Percentiles rank a stretch among this genome's conserved stretches.
Evolutionary conservation across 352 stramenopile species (phyloP).

Genomic region (Globisporangium spinosum): DNA sequence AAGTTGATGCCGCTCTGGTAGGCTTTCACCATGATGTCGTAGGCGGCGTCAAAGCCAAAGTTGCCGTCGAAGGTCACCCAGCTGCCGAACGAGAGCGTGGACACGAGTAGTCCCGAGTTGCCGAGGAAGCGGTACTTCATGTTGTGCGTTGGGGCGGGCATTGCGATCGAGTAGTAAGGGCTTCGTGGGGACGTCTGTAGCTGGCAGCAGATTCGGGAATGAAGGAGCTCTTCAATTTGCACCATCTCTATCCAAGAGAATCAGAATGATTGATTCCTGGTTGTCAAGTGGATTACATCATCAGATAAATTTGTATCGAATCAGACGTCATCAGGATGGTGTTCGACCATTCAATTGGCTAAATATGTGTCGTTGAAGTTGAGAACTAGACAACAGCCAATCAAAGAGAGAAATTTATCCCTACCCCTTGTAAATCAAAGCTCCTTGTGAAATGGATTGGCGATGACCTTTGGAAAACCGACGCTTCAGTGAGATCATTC

Average conservation of each 20-base stretch:
- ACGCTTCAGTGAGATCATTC: too few species aligned
- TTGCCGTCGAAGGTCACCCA: constrained; percentile 24
- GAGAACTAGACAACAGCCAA: neutral
- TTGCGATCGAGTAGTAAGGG: neutral
- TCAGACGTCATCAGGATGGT: neutral
- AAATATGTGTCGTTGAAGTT: neutral
- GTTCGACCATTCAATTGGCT: neutral
- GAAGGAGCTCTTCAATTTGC: neutral
- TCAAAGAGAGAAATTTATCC: neutral
- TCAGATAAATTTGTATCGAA: neutral
- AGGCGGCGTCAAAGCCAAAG: constrained; percentile 19
- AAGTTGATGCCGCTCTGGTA: constrained; percentile 51
- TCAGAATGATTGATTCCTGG: neutral
- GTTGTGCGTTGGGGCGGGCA: neutral
- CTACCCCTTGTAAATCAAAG: neutral
- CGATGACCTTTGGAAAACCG: too few species aligned
- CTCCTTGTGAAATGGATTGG: neutral
- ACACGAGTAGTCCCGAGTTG: constrained; percentile 35
- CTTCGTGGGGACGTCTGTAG: neutral
- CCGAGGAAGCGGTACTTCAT: constrained; percentile 25
- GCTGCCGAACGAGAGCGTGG: constrained; percentile 30
- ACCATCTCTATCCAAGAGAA: neutral
- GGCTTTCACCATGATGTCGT: constrained; percentile 29
- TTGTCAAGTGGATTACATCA: neutral
- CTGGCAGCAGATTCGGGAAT: neutral